These are phyloP conservation scores for Penicillium ochrochloron DNA, from an alignment of 495 filamentous ascomycete species.

Conservation along the genomic window DNA sequence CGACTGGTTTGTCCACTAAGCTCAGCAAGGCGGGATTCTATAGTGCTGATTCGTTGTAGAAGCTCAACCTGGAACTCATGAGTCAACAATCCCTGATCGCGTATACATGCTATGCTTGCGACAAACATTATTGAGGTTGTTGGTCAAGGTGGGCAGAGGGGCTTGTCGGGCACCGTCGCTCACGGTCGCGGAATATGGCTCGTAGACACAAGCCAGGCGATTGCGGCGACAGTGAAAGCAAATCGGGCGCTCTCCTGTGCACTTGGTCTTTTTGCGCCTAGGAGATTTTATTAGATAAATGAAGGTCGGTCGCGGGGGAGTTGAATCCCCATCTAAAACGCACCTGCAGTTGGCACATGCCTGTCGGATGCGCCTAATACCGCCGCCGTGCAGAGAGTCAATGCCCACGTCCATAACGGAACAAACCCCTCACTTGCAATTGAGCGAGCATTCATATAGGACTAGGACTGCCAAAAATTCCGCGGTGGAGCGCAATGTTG, in stretches of 20 bases:
- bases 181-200: constrained; percentile 28
- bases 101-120: too few relatives aligned
- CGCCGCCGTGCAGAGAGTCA: constrained; percentile 16
- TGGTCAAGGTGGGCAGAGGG: not conserved
- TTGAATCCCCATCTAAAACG: not conserved
- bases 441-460: not conserved
- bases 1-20: constrained; percentile 19
- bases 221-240: constrained; percentile 36
- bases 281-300: not conserved
- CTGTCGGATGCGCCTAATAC: constrained; percentile 34
- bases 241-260: constrained; percentile 36
- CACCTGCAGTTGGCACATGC: constrained; percentile 40
- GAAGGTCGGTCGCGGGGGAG: not conserved
- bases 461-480: not conserved
- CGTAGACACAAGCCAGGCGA: constrained; percentile 27
- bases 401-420: constrained; percentile 15
- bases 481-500: not conserved
- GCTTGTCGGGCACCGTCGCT: constrained; percentile 10
- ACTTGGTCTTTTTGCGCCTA: constrained; percentile 40
- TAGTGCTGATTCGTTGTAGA: constrained; percentile 26
- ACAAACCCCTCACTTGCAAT: not conserved
- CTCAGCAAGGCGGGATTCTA: constrained; percentile 34
- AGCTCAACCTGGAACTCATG: constrained; percentile 15
- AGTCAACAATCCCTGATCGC: not conserved
- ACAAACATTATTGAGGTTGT: constrained; percentile 6